Percentiles rank a stretch among this genome's conserved stretches.
Conservation (phyloP, 768 basidiomycete species). For the Mycena galopus region DNA sequence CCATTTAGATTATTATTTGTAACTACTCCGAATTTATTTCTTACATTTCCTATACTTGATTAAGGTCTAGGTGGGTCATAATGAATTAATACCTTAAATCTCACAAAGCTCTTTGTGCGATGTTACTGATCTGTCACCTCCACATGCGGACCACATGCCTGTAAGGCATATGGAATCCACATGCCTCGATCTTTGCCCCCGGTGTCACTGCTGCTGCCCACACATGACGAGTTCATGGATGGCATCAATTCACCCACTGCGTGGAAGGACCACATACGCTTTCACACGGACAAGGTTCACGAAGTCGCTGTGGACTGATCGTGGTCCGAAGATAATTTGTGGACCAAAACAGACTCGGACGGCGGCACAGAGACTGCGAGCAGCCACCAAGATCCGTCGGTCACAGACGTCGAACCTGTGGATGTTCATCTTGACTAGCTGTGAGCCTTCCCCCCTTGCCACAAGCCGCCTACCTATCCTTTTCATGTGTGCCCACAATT, state of each 20-base stretch:
- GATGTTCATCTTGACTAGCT: conserved; percentile 6
- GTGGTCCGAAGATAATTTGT: conserved; percentile 58
- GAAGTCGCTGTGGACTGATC: conserved; percentile 72
- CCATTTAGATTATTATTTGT: too few species aligned
- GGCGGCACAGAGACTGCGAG: conserved; percentile 31
- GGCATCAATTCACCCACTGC: not conserved
- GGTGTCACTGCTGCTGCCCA: too few species aligned
- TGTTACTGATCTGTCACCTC: too few species aligned
- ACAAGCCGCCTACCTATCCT: conserved; percentile 56
- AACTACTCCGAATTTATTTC: too few species aligned
- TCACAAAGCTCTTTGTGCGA: too few species aligned
- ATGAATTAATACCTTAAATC: too few species aligned
- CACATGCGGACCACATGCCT: too few species aligned
- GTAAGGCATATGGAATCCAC: too few species aligned
- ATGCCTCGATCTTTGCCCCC: too few species aligned
- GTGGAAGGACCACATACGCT: not conserved
- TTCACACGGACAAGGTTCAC: conserved; percentile 56
- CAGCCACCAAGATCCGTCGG: conserved; percentile 26
- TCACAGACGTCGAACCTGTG: conserved; percentile 6
- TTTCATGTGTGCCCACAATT: conserved; percentile 63
- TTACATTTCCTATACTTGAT: too few species aligned
- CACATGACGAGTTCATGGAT: not conserved
- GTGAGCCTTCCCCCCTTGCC: conserved; percentile 33
- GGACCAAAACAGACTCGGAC: conserved; percentile 50
- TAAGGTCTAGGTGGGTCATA: too few species aligned